Percentiles rank a stretch among this genome's conserved stretches.
These are phyloP conservation scores for Biscogniauxia sp. DNA, from an alignment of 2,329 filamentous ascomycete species.

Conservation along the genomic window DNA sequence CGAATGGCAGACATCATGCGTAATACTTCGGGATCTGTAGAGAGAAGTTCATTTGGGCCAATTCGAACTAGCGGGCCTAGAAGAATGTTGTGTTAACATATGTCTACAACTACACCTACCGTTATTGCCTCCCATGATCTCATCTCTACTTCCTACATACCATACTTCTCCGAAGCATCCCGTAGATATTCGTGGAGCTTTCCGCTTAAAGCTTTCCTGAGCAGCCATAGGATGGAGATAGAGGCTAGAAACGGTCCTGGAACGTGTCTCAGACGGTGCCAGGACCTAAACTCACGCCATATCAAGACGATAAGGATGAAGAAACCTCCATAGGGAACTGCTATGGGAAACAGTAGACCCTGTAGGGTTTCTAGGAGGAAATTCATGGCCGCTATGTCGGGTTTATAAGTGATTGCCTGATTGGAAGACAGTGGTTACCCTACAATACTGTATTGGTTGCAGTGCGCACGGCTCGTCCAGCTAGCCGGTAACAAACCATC, in stretches of 20 bases:
- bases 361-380: constrained; percentile 8
- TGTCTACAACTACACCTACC: not conserved
- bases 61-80: constrained; percentile 25
- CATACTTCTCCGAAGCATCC: constrained; percentile 19
- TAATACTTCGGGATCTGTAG: constrained; percentile 21
- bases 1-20: constrained; percentile 34
- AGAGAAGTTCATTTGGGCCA: constrained; percentile 27
- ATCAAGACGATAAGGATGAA: constrained; percentile 7
- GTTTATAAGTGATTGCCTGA: not conserved
- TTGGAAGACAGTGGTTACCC: not conserved
- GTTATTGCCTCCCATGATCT: not conserved
- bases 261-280: constrained; percentile 30
- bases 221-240: constrained; percentile 27
- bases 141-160: constrained; percentile 6
- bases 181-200: constrained; percentile 25
- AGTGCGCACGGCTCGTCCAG: constrained; percentile 7
- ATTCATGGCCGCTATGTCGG: constrained; percentile 8
- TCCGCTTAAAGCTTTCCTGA: constrained; percentile 23
- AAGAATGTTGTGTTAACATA: constrained; percentile 1
- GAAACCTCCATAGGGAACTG: constrained; percentile 9
- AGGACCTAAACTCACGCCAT: constrained; percentile 19
- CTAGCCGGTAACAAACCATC: constrained; percentile 17
- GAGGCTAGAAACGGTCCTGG: constrained; percentile 30
- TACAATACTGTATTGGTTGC: not conserved
- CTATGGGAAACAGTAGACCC: constrained; percentile 3